Evolutionary conservation across 352 stramenopile species (phyloP), one percentile per base, ranked within the genome.

Genomic region (Phytopythium chamaehyphon): DNA sequence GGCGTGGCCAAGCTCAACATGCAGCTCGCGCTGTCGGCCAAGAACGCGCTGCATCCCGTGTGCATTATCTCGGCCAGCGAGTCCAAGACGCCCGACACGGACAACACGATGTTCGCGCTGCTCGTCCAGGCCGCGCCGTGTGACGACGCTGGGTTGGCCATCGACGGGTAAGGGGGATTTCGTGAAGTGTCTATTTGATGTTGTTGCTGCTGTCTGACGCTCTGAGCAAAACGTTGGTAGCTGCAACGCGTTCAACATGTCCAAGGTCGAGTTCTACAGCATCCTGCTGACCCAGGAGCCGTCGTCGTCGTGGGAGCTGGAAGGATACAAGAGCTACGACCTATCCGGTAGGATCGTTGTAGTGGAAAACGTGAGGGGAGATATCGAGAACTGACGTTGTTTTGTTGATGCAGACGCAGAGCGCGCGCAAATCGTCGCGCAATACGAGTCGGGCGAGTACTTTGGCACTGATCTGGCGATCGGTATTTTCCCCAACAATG

Each of bases 21-120:
- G 48, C 69, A 88, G 57, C 62, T 87, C 1, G 50, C 59, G 2
- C 31, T 51, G 38, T 26, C 52, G 0, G 39, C 21, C 5, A 49
- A 40, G 9, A 62, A 62, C 14, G 24, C 37, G 21, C 71, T 78
- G 39, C 66, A 73, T 38, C 68, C 74, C 6, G 76, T 88, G 37
- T 85, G 68, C 51, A 46, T 90, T 47, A 62, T 88, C 16, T 88
- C 79, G 22, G 79, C 79, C n/a, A 87, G 69, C 35, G 62, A 84
- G 36, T 83, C 72, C 21, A 64, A 57, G 51, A 64, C 51, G 23
- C 58, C 69, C 40, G 33, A 55, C 31, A 63, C 66, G 6, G 71
- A 73, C 12, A 61, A 60, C 51, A 79, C 62, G 31, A 69, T 73
- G 38, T 63, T 83, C 24, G 71, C 73, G 5, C 71, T 87, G 66